These are phyloP conservation scores for Aspergillus incahuasiensis DNA, from an alignment of 495 filamentous ascomycete genomes.

Conservation along the genomic window DNA sequence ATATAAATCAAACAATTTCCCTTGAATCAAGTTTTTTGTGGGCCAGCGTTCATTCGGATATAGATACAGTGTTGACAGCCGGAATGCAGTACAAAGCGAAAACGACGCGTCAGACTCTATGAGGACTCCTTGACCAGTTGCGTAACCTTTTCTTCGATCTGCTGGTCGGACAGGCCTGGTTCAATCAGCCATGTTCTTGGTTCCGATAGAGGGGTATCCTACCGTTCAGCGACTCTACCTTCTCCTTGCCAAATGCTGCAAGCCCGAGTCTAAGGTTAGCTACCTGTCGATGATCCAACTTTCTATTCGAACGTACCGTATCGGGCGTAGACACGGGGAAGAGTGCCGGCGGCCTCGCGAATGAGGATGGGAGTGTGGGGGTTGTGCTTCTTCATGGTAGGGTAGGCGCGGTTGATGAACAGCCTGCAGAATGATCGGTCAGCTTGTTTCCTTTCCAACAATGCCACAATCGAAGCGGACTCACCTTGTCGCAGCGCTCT, in stretches of 20 bases:
- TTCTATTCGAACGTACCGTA: conserved; percentile 64
- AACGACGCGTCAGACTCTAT: conserved; percentile 25
- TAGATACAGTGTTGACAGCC: conserved; percentile 38
- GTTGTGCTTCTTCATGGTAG: conserved; percentile 99
- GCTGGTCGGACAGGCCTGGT: conserved; percentile 78
- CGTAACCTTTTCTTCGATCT: conserved; percentile 87
- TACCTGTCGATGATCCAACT: neutral
- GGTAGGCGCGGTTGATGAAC: conserved; percentile 88
- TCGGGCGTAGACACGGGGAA: conserved; percentile 85
- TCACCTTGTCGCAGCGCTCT: conserved; percentile 81
- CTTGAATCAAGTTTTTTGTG: neutral
- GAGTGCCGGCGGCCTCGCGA: conserved; percentile 76
- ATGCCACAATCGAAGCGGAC: neutral
- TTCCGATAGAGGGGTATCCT: neutral
- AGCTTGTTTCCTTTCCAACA: conserved; percentile 12
- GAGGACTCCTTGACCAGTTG: conserved; percentile 65
- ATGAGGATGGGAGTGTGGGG: conserved; percentile 91
- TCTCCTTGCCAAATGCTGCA: conserved; percentile 83
- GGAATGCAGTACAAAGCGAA: conserved; percentile 22
- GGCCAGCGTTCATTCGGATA: conserved; percentile 26
- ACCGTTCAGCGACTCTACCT: conserved; percentile 77
- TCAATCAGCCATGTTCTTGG: neutral
- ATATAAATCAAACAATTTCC: neutral
- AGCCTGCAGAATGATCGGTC: conserved; percentile 48
- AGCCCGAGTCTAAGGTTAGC: conserved; percentile 9